A percentile compares a stretch with the other conserved stretches of the same genome.
Conservation (phyloP, 192 early-diverging fungal genomes). For the Coemansia sp. region DNA sequence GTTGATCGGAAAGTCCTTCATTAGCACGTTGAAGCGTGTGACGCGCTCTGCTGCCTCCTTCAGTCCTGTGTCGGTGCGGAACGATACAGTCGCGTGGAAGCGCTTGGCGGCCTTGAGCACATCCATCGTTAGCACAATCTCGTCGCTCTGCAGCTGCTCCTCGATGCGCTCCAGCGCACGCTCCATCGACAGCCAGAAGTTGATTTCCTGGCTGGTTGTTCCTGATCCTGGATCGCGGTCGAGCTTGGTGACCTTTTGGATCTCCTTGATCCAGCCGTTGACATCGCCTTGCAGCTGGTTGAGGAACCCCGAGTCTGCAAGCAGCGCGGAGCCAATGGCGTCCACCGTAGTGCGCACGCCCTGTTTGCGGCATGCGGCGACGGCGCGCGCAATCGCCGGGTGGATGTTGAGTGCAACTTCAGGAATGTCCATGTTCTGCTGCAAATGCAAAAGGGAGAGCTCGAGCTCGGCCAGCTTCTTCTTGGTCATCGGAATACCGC, state of each 20-base stretch:
- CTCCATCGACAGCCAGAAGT: conserved; percentile 99
- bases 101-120: conserved; percentile 96
- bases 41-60: conserved; percentile 94
- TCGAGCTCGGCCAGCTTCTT: conserved; percentile 99
- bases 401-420: conserved; percentile 87
- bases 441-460: conserved; percentile 89
- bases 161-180: conserved; percentile 89
- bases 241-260: conserved; percentile 97
- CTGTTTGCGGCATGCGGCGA: conserved; percentile 69
- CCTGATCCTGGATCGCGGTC: conserved; percentile 89
- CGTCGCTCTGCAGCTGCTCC: conserved; percentile 91
- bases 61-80: conserved; percentile 96
- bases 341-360: conserved; percentile 72
- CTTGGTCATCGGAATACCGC: conserved; percentile 89
- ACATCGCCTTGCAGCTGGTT: conserved; percentile 96
- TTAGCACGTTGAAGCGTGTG: conserved; percentile 92
- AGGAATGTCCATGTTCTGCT: conserved; percentile 99
- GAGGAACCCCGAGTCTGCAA: conserved; percentile 83
- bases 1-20: conserved; percentile 98
- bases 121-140: conserved; percentile 88
- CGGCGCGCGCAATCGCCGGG: conserved; percentile 73
- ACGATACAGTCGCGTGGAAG: conserved; percentile 97
- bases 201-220: conserved; percentile 96
- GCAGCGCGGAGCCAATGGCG: conserved; percentile 67
- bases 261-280: conserved; percentile 99